A percentile compares a stretch with the other conserved stretches of the same genome.
These are phyloP conservation scores for Albizia julibrissin DNA, from an alignment of 306 rosid species.

Conservation along the genomic window DNA sequence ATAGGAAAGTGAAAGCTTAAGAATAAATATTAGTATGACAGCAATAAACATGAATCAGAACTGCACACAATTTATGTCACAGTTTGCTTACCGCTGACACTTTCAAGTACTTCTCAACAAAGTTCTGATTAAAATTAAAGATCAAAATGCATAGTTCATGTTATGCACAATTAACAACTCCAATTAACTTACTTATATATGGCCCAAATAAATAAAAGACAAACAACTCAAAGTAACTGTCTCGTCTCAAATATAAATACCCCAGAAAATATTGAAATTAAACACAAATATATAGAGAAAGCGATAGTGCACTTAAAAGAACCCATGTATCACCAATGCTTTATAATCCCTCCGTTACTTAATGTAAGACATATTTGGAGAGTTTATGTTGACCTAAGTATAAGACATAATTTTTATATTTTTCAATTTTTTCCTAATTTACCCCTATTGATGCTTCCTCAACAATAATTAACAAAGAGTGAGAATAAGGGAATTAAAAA, in stretches of 20 bases:
- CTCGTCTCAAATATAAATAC: not conserved
- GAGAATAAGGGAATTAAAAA: too few relatives aligned
- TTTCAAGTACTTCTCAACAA: not conserved
- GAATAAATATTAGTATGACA: not conserved
- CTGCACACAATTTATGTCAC: not conserved
- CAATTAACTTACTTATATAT: not conserved
- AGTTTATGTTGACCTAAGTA: too few relatives aligned
- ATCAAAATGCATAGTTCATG: not conserved
- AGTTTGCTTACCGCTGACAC: not conserved
- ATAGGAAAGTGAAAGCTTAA: not conserved
- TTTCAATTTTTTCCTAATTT: too few relatives aligned
- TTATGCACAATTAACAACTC: not conserved
- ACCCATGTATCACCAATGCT: not conserved
- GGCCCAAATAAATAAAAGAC: not conserved
- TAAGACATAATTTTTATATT: too few relatives aligned
- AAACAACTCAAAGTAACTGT: not conserved
- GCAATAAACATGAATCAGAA: not conserved
- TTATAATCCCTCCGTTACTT: too few relatives aligned
- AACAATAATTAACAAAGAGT: too few relatives aligned
- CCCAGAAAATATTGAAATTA: not conserved
- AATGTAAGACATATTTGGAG: too few relatives aligned
- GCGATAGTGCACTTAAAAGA: not conserved
- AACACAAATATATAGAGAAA: not conserved
- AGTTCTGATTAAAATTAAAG: not conserved
- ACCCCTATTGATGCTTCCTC: too few relatives aligned